phyloP scores from a whole-genome alignment of 139 green algal genomes.

The Auxenochlorella pyrenoidosa region DNA sequence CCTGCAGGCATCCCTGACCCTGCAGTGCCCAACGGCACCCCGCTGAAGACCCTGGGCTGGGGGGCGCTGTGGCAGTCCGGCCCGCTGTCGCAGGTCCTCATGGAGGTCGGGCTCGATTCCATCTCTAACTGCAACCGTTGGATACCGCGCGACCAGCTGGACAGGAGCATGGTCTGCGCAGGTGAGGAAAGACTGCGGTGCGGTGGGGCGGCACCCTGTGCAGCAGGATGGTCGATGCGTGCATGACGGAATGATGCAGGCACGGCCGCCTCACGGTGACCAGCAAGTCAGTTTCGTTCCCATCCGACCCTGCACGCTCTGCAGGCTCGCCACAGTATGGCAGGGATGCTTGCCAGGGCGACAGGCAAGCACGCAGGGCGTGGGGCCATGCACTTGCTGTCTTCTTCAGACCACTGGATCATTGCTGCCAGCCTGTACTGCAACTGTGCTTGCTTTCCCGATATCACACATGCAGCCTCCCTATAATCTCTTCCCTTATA shows the following conservation, averaged over 20 bases:
- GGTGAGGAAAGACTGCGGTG: background rate
- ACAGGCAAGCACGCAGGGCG: background rate
- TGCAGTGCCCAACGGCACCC: background rate
- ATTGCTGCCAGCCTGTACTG: too few species aligned
- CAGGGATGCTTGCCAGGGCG: background rate
- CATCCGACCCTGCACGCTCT: background rate
- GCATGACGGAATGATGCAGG: background rate
- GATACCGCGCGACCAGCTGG: background rate
- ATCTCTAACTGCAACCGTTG: background rate
- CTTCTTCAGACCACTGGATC: too few species aligned
- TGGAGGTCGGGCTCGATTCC: background rate
- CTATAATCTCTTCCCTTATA: too few species aligned
- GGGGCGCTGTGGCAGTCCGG: background rate
- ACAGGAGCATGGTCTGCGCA: conserved; percentile 2
- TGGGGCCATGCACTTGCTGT: too few species aligned
- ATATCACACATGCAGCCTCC: too few species aligned
- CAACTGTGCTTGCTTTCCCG: too few species aligned
- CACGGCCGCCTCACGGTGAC: background rate
- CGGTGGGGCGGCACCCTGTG: too few species aligned
- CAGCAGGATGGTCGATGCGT: background rate
- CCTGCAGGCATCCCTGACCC: too few species aligned
- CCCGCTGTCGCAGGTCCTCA: background rate
- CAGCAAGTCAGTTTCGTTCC: background rate
- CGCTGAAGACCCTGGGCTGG: background rate
- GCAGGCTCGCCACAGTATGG: background rate